phyloP scores from a whole-genome alignment of 2,329 filamentous ascomycete genomes.

The Cordyceps farinosa region DNA sequence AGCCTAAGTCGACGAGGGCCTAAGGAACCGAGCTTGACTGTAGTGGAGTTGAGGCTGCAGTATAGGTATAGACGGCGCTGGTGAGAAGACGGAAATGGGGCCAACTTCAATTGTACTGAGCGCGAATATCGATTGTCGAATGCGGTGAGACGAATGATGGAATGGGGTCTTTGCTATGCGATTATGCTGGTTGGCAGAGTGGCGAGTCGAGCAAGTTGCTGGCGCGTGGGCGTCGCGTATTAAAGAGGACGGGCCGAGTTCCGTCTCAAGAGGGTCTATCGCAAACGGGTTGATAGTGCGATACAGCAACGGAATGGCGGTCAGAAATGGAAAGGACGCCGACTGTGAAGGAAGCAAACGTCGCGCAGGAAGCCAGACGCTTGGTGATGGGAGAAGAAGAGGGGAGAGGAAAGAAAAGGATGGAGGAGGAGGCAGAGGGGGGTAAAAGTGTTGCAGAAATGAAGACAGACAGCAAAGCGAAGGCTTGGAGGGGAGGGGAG shows the following conservation, averaged over 20 bases:
- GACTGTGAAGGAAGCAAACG: neutral
- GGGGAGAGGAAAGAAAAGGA: slow-evolving; percentile 4
- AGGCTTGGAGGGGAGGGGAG: neutral
- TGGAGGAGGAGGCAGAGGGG: neutral
- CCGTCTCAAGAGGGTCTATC: neutral
- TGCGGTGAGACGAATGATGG: neutral
- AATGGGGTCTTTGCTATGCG: neutral
- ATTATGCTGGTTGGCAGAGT: neutral
- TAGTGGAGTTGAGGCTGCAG: neutral
- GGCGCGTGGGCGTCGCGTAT: slow-evolving; percentile 11
- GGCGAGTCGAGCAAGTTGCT: neutral
- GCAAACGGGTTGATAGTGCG: neutral
- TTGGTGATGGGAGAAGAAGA: slow-evolving; percentile 2
- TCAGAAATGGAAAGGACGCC: neutral
- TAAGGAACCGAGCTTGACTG: neutral
- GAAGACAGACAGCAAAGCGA: slow-evolving; percentile 3
- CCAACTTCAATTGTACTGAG: neutral
- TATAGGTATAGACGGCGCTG: neutral
- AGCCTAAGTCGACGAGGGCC: neutral
- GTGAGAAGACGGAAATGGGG: neutral
- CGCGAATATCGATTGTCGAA: neutral
- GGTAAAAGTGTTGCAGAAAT: slow-evolving; percentile 15
- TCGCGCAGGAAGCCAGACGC: slow-evolving; percentile 10
- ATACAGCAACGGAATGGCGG: neutral
- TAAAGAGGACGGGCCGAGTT: neutral